These are phyloP conservation scores for Stellera chamaejasme DNA, from an alignment of 345 rosid genomes.

Conservation along the genomic window DNA sequence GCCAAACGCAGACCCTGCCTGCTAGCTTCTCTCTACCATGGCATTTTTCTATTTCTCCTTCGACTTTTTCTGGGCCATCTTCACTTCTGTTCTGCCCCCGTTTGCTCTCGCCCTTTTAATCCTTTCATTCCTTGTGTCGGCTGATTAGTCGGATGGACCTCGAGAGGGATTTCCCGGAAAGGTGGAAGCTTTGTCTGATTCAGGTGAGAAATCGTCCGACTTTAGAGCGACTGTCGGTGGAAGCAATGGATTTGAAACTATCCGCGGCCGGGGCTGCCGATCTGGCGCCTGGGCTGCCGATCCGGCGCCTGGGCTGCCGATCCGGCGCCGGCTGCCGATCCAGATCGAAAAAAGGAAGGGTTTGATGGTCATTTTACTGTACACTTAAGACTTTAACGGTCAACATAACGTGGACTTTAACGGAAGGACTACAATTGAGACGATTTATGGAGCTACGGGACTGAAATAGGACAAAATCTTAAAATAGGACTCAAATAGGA, in stretches of 20 bases:
- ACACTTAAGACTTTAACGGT: too few species aligned
- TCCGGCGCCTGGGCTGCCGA: too few species aligned
- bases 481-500: too few species aligned
- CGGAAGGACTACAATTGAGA: too few species aligned
- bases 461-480: too few species aligned
- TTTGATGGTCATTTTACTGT: too few species aligned
- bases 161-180: constrained; percentile 10
- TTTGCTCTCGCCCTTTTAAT: constrained; percentile 13
- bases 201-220: constrained; percentile 1
- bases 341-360: too few species aligned
- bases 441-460: too few species aligned
- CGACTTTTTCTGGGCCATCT: constrained; percentile 13
- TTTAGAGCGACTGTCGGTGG: constrained; percentile 1
- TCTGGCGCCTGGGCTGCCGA: too few species aligned
- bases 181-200: constrained; percentile 11
- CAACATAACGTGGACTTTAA: too few species aligned
- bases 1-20: neutral
- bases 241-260: constrained; percentile 5
- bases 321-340: too few species aligned
- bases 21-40: constrained; percentile 13
- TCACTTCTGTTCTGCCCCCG: constrained; percentile 15
- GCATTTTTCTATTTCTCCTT: constrained; percentile 10
- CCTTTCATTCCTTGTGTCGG: constrained; percentile 12
- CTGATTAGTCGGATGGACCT: constrained; percentile 3
- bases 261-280: too few species aligned